Base-by-base conservation (phyloP, 2,329 filamentous ascomycete genomes). In the Scedosporium boydii region DNA sequence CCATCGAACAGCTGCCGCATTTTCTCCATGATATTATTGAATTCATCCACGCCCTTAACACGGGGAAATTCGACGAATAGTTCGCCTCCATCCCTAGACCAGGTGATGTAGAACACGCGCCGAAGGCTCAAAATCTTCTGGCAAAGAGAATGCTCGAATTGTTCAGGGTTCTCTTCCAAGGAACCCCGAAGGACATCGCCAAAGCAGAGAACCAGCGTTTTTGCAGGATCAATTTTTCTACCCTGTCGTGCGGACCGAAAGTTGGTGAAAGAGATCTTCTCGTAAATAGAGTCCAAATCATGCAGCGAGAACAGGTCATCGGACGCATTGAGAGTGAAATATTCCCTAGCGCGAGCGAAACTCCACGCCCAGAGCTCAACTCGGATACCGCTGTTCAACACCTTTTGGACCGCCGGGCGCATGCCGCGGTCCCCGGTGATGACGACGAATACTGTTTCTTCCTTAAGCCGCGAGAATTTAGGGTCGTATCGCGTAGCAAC, bases 341-440 rank as follows among this genome's bases (percentile, higher is more conserved):
- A 68, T 34, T 66, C 66, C 4, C 62, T 64, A 6, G 69, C 65
- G 14, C 70, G 65, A 34, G 64, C 63, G 10, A 65, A 64, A 53
- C 65, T 58, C 69, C 67, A 70, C 7, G 64, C 67, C 69, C 69
- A 71, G 9, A 70, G 65, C 64, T 71, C 69, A 2, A 71, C 67
- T 4, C 59, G 62, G 29, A 71, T 70, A 9, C 57, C 53, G 2
- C 12, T 41, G 6, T 64, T n/a, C 12, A 71, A 63, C 12, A 64
- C 66, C 14, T 42, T 53, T 27, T 57, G 59, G 38, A 71, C 62
- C 0, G 68, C 55, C 21, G 68, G 68, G 12, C 67, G 64, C 66
- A 70, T 67, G 42, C 70, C 68, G 27, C 67, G 66, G 63, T 70
- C 68, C 29, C 69, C 69, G 1, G 68, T 65, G 56, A 70, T 65